Evolutionary conservation across 768 basidiomycete genomes (phyloP).

Genomic region (Tulasnella sp.): DNA sequence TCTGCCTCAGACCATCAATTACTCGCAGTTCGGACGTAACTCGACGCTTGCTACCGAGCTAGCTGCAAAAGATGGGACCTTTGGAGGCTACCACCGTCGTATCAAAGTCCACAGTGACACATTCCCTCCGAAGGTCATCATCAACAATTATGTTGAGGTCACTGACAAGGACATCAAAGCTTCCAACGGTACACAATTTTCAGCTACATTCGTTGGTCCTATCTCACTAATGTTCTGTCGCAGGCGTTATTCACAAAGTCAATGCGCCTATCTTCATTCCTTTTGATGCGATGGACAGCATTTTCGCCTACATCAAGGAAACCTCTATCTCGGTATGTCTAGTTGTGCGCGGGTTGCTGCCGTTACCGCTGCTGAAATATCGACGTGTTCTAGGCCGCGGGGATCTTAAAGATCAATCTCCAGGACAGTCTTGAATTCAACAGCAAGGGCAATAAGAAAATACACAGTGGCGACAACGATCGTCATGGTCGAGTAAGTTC

Average conservation of each 20-base stretch:
- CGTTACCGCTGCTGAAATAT: not conserved
- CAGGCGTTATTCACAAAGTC: slow-evolving; percentile 15
- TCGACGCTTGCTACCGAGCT: slow-evolving; percentile 12
- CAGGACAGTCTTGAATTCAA: slow-evolving; percentile 10
- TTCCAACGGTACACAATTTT: slow-evolving; percentile 3
- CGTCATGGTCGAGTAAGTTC: not conserved
- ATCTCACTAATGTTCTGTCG: not conserved
- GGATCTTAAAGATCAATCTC: slow-evolving; percentile 10
- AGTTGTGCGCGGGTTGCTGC: too few relatives aligned
- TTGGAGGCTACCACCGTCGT: slow-evolving; percentile 5
- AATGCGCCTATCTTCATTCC: slow-evolving; percentile 12
- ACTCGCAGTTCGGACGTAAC: not conserved
- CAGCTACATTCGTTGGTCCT: not conserved
- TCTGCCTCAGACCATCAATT: slow-evolving; percentile 10
- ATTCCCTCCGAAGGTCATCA: slow-evolving; percentile 6
- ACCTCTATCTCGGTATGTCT: slow-evolving; percentile 11
- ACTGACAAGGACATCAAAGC: slow-evolving; percentile 5
- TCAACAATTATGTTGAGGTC: slow-evolving; percentile 14
- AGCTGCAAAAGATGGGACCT: slow-evolving; percentile 8
- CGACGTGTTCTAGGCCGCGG: not conserved
- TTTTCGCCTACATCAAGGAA: not conserved
- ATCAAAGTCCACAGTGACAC: slow-evolving; percentile 12
- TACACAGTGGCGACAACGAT: slow-evolving; percentile 1
- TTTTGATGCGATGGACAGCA: not conserved
- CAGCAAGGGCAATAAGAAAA: slow-evolving; percentile 12